Percentiles rank a stretch among this genome's conserved stretches.
Evolutionary conservation across 164 flowering plant species (phyloP).

Genomic region (Amborella trichopoda): DNA sequence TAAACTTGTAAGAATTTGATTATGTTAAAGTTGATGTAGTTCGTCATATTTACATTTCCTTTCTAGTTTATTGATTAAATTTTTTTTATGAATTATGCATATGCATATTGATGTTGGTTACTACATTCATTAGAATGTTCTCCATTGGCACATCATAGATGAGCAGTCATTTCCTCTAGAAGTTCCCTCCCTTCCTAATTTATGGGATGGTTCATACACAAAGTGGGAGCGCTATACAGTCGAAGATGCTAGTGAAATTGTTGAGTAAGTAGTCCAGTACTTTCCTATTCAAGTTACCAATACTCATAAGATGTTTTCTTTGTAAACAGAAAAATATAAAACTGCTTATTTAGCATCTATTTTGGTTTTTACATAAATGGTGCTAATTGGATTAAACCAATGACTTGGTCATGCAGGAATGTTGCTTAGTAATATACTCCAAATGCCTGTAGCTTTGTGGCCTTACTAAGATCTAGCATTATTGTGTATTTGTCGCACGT

Average conservation of each 20-base stretch:
- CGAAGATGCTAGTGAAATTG: slow-evolving; percentile 90
- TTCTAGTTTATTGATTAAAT: slow-evolving; percentile 4
- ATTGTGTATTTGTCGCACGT: too few relatives aligned
- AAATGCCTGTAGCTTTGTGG: too few relatives aligned
- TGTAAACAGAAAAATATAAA: too few relatives aligned
- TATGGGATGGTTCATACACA: slow-evolving; percentile 93
- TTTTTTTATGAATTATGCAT: slow-evolving; percentile 14
- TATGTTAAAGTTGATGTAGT: neutral
- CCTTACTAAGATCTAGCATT: too few relatives aligned
- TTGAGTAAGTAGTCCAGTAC: slow-evolving; percentile 47
- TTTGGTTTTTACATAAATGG: too few relatives aligned
- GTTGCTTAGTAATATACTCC: too few relatives aligned
- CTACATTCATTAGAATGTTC: slow-evolving; percentile 83
- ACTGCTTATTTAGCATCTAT: neutral
- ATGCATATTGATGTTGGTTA: slow-evolving; percentile 20
- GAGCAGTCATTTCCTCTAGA: slow-evolving; percentile 93
- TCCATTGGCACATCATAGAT: slow-evolving; percentile 98
- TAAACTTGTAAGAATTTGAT: slow-evolving; percentile 89
- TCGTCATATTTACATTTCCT: slow-evolving; percentile 1
- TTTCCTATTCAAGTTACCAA: too few relatives aligned
- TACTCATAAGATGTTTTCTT: too few relatives aligned
- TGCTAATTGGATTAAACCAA: too few relatives aligned
- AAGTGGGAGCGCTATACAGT: slow-evolving; percentile 87
- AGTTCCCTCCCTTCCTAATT: slow-evolving; percentile 66
- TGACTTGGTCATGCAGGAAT: too few relatives aligned